Evolutionary conservation across 768 basidiomycete species (phyloP).

Genomic region (Megacollybia marginata): DNA sequence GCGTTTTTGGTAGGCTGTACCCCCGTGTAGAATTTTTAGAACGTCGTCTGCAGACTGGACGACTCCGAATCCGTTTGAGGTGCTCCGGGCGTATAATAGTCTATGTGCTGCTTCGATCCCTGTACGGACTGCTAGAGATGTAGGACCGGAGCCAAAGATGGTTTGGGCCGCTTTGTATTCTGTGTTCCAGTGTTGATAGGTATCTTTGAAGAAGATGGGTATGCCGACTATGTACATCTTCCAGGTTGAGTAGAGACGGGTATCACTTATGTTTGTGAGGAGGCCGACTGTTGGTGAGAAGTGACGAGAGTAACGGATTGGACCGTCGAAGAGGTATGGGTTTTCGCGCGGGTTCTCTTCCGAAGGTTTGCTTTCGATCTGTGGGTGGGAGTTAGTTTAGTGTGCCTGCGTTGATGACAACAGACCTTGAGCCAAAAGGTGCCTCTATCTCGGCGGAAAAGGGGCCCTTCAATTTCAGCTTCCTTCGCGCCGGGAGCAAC

Average conservation of each 20-base stretch:
- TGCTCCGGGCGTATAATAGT: conserved; percentile 65
- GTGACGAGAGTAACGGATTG: conserved; percentile 64
- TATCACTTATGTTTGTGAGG: conserved; percentile 53
- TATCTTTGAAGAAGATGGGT: conserved; percentile 50
- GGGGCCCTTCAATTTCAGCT: conserved; percentile 47
- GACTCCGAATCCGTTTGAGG: conserved; percentile 54
- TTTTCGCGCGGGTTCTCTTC: conserved; percentile 28
- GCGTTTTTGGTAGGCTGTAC: conserved; percentile 6
- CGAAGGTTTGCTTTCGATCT: conserved; percentile 54
- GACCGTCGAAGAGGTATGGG: conserved; percentile 68
- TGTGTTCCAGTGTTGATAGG: conserved; percentile 58
- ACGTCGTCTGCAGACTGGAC: conserved; percentile 44
- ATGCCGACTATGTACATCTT: conserved; percentile 62
- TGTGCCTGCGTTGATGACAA: background rate
- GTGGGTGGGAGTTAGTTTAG: background rate
- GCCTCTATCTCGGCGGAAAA: conserved; percentile 44
- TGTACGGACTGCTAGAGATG: conserved; percentile 56
- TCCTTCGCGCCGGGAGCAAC: conserved; percentile 56
- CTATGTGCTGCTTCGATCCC: conserved; percentile 68
- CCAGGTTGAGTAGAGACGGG: conserved; percentile 73
- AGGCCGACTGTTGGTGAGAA: conserved; percentile 63
- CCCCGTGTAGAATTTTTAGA: conserved; percentile 43
- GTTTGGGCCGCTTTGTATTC: conserved; percentile 62
- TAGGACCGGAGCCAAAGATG: conserved; percentile 55
- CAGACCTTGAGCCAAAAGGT: conserved; percentile 65